Evolutionary conservation across 768 basidiomycete genomes (phyloP).

Genomic region (Suillus lakei): DNA sequence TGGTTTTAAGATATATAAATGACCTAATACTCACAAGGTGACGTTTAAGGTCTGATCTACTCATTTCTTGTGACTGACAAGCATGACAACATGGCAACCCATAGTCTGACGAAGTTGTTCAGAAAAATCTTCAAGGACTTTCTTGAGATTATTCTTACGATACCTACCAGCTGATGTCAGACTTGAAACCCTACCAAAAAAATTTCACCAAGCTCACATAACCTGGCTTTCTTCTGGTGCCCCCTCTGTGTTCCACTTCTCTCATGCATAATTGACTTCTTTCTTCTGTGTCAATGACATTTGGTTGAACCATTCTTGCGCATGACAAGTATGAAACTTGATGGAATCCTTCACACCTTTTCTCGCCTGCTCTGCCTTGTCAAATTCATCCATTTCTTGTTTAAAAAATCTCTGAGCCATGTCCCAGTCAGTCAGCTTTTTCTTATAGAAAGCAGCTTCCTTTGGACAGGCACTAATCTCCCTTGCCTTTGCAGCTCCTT

Average conservation of each 20-base stretch:
- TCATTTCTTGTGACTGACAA: too few relatives aligned
- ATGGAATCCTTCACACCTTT: not conserved
- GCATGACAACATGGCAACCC: too few relatives aligned
- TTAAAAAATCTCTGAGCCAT: not conserved
- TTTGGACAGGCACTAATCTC: not conserved
- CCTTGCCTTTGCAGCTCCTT: not conserved
- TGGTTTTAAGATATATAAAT: too few relatives aligned
- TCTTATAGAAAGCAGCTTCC: not conserved
- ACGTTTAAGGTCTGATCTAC: too few relatives aligned
- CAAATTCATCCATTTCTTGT: not conserved
- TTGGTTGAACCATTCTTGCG: not conserved
- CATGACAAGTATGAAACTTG: not conserved
- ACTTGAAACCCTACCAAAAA: not conserved
- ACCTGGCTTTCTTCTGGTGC: not conserved
- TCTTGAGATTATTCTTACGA: too few relatives aligned
- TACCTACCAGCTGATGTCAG: too few relatives aligned
- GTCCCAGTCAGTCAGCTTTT: not conserved
- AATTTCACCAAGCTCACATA: not conserved
- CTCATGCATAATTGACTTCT: not conserved
- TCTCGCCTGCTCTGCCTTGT: not conserved
- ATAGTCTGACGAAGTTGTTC: too few relatives aligned
- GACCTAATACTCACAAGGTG: too few relatives aligned
- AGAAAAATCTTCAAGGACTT: too few relatives aligned
- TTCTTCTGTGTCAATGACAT: not conserved
- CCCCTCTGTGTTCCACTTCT: not conserved